Evolutionary conservation across 2,329 filamentous ascomycete species (phyloP), one percentile per base, ranked within the genome.

Genomic region (Diaporthe sp.): DNA sequence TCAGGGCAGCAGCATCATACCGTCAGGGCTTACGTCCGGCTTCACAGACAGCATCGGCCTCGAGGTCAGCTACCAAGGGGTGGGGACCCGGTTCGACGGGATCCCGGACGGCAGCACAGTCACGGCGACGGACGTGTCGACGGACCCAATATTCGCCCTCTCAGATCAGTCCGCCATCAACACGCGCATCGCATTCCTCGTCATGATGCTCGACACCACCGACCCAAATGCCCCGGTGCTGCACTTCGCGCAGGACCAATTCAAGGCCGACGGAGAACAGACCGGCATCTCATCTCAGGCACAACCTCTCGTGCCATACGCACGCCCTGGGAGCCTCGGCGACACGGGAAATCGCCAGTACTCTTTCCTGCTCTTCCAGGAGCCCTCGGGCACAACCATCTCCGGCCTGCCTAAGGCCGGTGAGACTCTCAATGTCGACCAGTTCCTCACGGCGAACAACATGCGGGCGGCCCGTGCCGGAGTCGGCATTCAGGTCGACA

Each of bases 131-230:
- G 22, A 17, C 8, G 64, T 40, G n/a, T 40, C 64, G 47, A 40
- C 64, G 4, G 47, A 54, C 64, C 64, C 64, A 0, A 12, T 68
- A 8, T 68, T 68, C 9, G 64, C 64, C 15, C 64, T 68, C 47
- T 54, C 45, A 3, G 64, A 68, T 28, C 47, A 68, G 64, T 68
- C 64, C 4, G 64, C 47, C 30, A 5, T 68, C 22, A 68, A 68
- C 47, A 68, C 64, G 47, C 64, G 64, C 30, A 40, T 68, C 47
- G 13, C 30, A 10, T 68, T 68, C 64, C 33, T 68, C 15, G 15
- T 68, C 47, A 68, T 68, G 47, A 68, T 68, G 64, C 64, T 68
- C n/a, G 64, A 68, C 64, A 68, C 64, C 45, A 68, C 64, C 22
- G 64, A 68, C 64, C 13, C 47, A 4, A 15, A 1, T 9, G 33